A percentile compares a stretch with the other conserved stretches of the same genome.
These are phyloP conservation scores for Thalassiosira pacifica DNA, from an alignment of 352 stramenopile species.

Conservation along the genomic window DNA sequence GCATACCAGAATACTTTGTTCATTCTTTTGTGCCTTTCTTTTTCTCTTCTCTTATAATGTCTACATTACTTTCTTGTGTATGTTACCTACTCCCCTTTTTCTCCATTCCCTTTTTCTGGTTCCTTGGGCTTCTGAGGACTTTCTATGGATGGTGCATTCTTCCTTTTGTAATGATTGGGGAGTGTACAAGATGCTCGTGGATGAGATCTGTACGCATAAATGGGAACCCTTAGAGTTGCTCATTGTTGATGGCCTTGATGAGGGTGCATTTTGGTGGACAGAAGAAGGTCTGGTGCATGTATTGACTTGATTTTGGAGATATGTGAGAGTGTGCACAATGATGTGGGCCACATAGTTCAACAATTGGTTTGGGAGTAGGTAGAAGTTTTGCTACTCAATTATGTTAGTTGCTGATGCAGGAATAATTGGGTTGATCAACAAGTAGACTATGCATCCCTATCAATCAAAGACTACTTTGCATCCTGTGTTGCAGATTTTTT, in stretches of 20 bases:
- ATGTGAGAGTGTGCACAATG: slow-evolving; percentile 10
- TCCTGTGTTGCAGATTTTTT: too few species aligned
- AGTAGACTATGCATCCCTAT: not conserved
- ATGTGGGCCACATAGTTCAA: not conserved
- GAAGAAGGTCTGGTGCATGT: too few species aligned
- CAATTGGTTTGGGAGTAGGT: not conserved
- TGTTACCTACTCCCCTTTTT: not conserved
- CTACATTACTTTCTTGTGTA: too few species aligned
- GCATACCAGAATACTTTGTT: too few species aligned
- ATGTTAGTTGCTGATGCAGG: not conserved
- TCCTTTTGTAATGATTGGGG: slow-evolving; percentile 33
- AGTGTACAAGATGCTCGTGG: not conserved
- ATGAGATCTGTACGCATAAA: slow-evolving; percentile 19
- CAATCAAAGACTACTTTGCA: not conserved
- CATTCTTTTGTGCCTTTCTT: too few species aligned
- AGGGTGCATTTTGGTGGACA: too few species aligned
- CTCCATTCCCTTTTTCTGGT: not conserved
- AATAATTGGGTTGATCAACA: not conserved
- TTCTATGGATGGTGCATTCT: slow-evolving; percentile 21
- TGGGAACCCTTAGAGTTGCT: slow-evolving; percentile 13
- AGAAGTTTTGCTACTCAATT: not conserved
- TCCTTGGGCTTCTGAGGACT: not conserved
- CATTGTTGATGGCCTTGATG: too few species aligned
- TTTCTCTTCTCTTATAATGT: too few species aligned
- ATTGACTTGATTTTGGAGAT: slow-evolving; percentile 12